Percentiles rank a stretch among this genome's conserved stretches.
Evolutionary conservation across 148 eudicot species (phyloP).

Genomic region (Diospyros lotus): DNA sequence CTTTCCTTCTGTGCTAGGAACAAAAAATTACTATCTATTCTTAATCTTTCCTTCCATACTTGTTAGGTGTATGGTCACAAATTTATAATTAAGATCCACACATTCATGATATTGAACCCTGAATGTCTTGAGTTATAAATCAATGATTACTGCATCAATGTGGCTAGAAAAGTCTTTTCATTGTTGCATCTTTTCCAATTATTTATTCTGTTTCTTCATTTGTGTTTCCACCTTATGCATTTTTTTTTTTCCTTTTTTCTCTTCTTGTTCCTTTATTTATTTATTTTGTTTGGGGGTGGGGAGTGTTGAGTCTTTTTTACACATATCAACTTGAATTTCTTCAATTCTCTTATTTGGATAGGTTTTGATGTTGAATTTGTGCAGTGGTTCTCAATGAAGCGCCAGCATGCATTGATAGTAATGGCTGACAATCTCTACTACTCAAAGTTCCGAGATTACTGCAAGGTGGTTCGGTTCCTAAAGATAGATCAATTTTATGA

Average conservation of each 20-base stretch:
- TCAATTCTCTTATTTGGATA: conserved; percentile 10
- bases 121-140: not conserved
- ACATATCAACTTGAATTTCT: not conserved
- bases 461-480: conserved; percentile 52
- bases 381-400: conserved; percentile 99
- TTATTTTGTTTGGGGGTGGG: no score
- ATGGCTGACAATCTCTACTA: conserved; percentile 89
- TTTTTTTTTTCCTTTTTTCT: not conserved
- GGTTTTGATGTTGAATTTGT: conserved; percentile 15
- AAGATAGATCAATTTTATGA: not conserved
- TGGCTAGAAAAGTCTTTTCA: not conserved
- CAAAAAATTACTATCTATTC: not conserved
- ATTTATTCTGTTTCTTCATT: no score
- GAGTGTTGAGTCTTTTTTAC: not conserved
- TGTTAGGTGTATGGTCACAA: not conserved
- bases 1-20: not conserved
- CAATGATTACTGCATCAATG: not conserved
- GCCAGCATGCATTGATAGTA: conserved; percentile 74
- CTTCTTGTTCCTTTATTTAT: not conserved
- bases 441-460: conserved; percentile 64
- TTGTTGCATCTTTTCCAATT: not conserved
- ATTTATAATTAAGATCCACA: not conserved
- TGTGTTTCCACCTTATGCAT: not conserved
- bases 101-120: not conserved
- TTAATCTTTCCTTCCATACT: not conserved